Evolutionary conservation across 2,329 filamentous ascomycete genomes (phyloP), one percentile per base, ranked within the genome.

Genomic region (Clarireedia monteithiana): DNA sequence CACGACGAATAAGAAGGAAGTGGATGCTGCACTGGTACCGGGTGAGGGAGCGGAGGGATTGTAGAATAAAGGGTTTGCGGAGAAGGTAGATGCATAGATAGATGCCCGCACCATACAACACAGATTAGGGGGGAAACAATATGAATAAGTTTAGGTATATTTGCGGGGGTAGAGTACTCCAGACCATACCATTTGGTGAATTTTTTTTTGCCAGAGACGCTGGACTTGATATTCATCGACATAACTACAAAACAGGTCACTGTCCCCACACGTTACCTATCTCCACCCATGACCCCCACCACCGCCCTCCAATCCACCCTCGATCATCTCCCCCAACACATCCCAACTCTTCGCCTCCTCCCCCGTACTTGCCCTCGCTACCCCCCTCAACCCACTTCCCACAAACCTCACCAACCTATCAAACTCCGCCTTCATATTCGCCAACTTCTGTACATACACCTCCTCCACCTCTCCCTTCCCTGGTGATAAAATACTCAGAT

Each of bases 261-360:
- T 3, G 10, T 30, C 10, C 7, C 39, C 39, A 40, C 39, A 10
- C 14, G 2, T 20, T 14, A 5, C 5, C 17, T 20, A 40, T 40
- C 45, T 30, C 45, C 45, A 47, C 14, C 12, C 15, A 27, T 30
- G 6, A 1, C 45, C 17, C 26, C n/a, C 12, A 12, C 26, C 42
- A 17, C 15, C 36, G 17, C 36, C 38, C 6, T 55, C 64, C 26
- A 69, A 49, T 1, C 75, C 73, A 66, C 76, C 77, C 63, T 91
- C 86, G 46, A 95, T 70, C 74, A 86, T 88, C 69, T 95, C 89
- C 0, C 88, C 89, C 58, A 96, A 69, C 58, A 87, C 82, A 70
- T 94, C 89, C 87, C 91, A 92, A 67, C 85, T 82, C 34, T 80
- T 66, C 1, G 62, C 59, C 17, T 64, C 63, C 7, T 63, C 62